Conservation (phyloP, 257 asterid genomes). For the Verbascum thapsus region DNA sequence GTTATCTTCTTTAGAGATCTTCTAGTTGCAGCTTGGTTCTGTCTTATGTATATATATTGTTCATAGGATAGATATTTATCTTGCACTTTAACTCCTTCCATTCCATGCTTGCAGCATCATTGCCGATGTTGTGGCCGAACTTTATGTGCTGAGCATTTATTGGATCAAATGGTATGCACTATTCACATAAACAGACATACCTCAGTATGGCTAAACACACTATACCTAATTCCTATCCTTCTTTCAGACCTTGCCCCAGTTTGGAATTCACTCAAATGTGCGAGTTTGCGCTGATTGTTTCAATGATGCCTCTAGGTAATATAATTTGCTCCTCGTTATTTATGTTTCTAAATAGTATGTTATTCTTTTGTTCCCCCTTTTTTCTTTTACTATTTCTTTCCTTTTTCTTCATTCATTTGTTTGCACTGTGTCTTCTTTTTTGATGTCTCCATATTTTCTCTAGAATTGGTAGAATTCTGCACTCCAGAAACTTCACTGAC, state of each 20-base stretch:
- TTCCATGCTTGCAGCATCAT: slow-evolving; percentile 68
- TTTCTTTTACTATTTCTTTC: too few relatives aligned
- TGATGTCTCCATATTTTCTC: too few relatives aligned
- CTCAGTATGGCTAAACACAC: slow-evolving; percentile 9
- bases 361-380: neutral
- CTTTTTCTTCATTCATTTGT: slow-evolving; percentile 21
- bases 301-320: slow-evolving; percentile 81
- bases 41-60: neutral
- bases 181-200: slow-evolving; percentile 11
- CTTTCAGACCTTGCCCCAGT: slow-evolving; percentile 87
- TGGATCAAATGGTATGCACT: slow-evolving; percentile 76
- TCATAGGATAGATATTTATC: slow-evolving; percentile 4
- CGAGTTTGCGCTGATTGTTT: slow-evolving; percentile 96
- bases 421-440: slow-evolving; percentile 17
- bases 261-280: slow-evolving; percentile 75
- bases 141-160: slow-evolving; percentile 87
- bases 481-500: slow-evolving; percentile 15
- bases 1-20: slow-evolving; percentile 14
- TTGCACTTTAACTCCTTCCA: slow-evolving; percentile 12
- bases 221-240: slow-evolving; percentile 14
- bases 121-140: slow-evolving; percentile 97
- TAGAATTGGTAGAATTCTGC: slow-evolving; percentile 18
- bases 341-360: slow-evolving; percentile 25
- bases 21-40: slow-evolving; percentile 23
- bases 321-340: slow-evolving; percentile 23